Evolutionary conservation across 495 filamentous ascomycete genomes (phyloP).

Genomic region (Trichoderma reesei): DNA sequence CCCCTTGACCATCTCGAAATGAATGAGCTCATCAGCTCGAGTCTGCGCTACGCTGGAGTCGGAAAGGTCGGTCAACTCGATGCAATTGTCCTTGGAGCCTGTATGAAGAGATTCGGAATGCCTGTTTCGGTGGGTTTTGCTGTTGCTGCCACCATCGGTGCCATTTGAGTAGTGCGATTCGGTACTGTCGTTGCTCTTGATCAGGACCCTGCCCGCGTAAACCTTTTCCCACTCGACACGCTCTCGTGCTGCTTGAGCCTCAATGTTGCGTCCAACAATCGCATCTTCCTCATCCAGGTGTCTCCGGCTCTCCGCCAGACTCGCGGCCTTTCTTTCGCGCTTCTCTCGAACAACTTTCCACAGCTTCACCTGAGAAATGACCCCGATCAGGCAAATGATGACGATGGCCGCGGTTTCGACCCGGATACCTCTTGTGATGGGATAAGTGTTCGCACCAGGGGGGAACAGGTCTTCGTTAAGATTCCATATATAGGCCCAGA

Average conservation of each 20-base stretch:
- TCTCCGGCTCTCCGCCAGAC: slow-evolving; percentile 44
- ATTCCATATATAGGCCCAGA: slow-evolving; percentile 90
- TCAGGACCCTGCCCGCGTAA: slow-evolving; percentile 49
- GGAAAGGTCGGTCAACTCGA: slow-evolving; percentile 27
- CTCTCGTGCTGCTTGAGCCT: slow-evolving; percentile 57
- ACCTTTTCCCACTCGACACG: slow-evolving; percentile 69
- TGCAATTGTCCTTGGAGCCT: slow-evolving; percentile 21
- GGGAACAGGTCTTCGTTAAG: slow-evolving; percentile 77
- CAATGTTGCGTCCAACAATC: slow-evolving; percentile 54
- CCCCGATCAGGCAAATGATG: slow-evolving; percentile 60
- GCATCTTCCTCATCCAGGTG: slow-evolving; percentile 62
- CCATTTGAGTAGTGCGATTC: slow-evolving; percentile 38
- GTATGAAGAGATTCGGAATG: slow-evolving; percentile 15
- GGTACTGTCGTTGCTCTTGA: slow-evolving; percentile 19
- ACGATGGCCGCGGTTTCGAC: slow-evolving; percentile 77
- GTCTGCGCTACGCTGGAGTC: slow-evolving; percentile 5
- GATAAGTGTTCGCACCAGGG: slow-evolving; percentile 63
- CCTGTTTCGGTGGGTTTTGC: slow-evolving; percentile 34
- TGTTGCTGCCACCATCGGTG: slow-evolving; percentile 41
- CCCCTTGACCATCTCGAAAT: slow-evolving; percentile 21
- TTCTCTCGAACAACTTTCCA: slow-evolving; percentile 81
- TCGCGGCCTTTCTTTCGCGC: slow-evolving; percentile 49
- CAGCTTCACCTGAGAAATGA: slow-evolving; percentile 75
- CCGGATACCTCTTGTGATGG: slow-evolving; percentile 73
- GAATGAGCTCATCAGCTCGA: slow-evolving; percentile 19